These are phyloP conservation scores for Castanea mollissima DNA, from an alignment of 306 rosid genomes.

Conservation along the genomic window DNA sequence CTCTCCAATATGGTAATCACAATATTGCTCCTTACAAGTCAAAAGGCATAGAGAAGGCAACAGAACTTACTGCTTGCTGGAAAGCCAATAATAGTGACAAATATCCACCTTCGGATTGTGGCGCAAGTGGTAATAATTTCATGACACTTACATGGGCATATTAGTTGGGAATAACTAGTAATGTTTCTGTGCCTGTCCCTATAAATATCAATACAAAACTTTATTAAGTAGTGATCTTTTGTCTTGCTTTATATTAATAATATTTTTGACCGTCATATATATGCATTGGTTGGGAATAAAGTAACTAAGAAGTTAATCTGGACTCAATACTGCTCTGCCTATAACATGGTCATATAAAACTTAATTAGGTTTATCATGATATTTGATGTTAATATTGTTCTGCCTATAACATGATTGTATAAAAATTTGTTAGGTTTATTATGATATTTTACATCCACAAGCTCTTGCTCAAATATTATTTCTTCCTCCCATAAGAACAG, in stretches of 20 bases:
- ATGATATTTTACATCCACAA: no score
- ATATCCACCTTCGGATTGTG: constrained; percentile 29
- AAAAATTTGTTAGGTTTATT: no score
- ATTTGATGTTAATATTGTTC: neutral
- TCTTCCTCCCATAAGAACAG: no score
- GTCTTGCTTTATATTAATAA: neutral
- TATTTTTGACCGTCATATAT: no score
- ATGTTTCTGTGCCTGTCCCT: no score
- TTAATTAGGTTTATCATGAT: neutral
- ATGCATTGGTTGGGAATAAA: no score
- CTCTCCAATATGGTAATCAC: constrained; percentile 62
- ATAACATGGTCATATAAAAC: neutral
- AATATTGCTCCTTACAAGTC: constrained; percentile 89
- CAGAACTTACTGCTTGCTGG: constrained; percentile 66
- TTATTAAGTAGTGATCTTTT: no score
- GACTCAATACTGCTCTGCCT: neutral
- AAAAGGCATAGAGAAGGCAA: constrained; percentile 88
- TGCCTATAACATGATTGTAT: no score
- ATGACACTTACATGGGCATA: neutral
- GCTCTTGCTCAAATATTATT: no score
- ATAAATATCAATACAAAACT: no score
- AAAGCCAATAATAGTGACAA: constrained; percentile 48
- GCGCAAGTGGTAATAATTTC: constrained; percentile 35
- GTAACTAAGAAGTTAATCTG: no score
- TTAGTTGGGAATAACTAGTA: neutral